Evolutionary conservation across 371 early-diverging fungal genomes (phyloP).

Genomic region (Mucor sp.): DNA sequence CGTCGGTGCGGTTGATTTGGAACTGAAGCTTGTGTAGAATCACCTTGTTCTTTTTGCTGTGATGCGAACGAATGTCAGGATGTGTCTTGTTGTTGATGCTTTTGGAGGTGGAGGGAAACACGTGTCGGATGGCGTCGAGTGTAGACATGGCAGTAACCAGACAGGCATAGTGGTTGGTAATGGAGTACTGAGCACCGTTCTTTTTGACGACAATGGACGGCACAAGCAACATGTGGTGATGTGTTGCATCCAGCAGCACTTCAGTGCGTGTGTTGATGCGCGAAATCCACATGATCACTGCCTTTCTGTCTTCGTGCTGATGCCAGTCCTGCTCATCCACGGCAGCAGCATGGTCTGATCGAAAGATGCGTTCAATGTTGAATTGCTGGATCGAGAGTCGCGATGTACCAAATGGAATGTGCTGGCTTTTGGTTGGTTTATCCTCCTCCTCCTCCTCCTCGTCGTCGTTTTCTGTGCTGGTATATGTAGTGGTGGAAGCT

Average conservation of each 20-base stretch:
- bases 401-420: slow-evolving; percentile 10
- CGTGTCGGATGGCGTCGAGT: background rate
- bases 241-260: background rate
- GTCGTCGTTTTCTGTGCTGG: background rate
- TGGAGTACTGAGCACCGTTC: slow-evolving; percentile 15
- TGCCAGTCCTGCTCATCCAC: slow-evolving; percentile 1
- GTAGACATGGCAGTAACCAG: slow-evolving; percentile 5
- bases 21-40: background rate
- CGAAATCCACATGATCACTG: slow-evolving; percentile 38
- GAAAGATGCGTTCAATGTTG: slow-evolving; percentile 17
- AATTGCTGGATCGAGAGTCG: slow-evolving; percentile 18
- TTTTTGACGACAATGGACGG: background rate
- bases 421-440: background rate
- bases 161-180: slow-evolving; percentile 17
- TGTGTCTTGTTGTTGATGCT: background rate
- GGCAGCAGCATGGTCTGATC: background rate
- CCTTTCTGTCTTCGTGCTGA: slow-evolving; percentile 6
- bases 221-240: background rate
- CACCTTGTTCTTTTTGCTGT: background rate
- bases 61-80: background rate
- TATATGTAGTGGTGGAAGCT: background rate
- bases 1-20: slow-evolving; percentile 8
- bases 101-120: background rate
- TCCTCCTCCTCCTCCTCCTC: too few relatives aligned
- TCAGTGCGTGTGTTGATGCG: slow-evolving; percentile 26